Evolutionary conservation across 106 monocot species (phyloP), one percentile per base, ranked within the genome.

Genomic region (Dendrobium officinale): DNA sequence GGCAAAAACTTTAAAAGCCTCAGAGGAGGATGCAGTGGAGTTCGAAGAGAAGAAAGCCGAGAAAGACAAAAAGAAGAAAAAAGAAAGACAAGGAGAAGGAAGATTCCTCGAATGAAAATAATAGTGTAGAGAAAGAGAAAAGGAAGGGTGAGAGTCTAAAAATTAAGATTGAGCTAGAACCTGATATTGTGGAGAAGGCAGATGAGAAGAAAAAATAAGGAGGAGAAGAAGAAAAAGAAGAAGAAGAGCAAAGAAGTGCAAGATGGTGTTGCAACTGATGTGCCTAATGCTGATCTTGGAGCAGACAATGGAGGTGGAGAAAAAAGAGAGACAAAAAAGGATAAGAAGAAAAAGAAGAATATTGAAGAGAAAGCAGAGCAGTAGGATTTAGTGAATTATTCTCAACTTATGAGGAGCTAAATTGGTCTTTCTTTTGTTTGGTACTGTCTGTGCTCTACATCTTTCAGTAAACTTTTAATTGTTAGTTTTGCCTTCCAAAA

Each of bases 281-380:
- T 47, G 1, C 43, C 80, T 51, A 42, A 42, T 4, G 19, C 13
- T 7, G 73, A 37, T 74, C 19, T 4, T 10, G 79, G 56, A n/a
- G 77, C 18, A 29, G 87, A 45, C 7, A 54, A 75, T 27, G 78
- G 67, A 6, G 85, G 77, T 45, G 78, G 22, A 15, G 78, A 80
- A 2, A 88, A 80, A 84, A 88, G 83, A 33, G 90, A 88, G 86
- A 88, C 86, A 81, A 88, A 91, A 78, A 90, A 87, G 80, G 86
- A 90, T 27, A 93, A 91, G 85, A 91, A 93, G 84, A 93, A 93
- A 77, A 93, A 93, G 87, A 93, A 91, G 66, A 79, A 82, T 75
- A 79, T 75, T 75, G 88, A 92, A 67, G 90, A 84, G 0, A 67
- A 27, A 8, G 54, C 59, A 20, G 78, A 81, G 42, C 72, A 73